Percentiles rank a stretch among this genome's conserved stretches.
Evolutionary conservation across 148 eudicot species (phyloP).

Genomic region (Fallopia convolvulus): DNA sequence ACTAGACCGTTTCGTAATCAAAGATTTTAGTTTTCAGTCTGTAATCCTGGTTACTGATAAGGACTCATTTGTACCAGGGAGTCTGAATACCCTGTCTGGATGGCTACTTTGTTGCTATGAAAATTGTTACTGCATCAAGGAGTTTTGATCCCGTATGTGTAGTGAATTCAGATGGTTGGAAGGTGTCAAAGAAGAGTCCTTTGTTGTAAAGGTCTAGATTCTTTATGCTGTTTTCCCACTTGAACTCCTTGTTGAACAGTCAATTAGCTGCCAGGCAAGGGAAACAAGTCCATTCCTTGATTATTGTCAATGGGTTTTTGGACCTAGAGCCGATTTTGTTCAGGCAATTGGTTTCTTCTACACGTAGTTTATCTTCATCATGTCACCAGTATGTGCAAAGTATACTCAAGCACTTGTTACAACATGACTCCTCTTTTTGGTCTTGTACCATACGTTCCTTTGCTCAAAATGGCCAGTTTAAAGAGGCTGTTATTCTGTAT

Average conservation of each 20-base stretch:
- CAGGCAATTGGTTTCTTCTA: conserved; percentile 25
- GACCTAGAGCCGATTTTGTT: conserved; percentile 35
- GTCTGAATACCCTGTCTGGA: background rate
- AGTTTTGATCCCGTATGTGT: background rate
- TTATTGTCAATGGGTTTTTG: conserved; percentile 31
- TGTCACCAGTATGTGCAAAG: conserved; percentile 25
- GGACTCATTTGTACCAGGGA: background rate
- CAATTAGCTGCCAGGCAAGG: conserved; percentile 37
- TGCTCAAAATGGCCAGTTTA: conserved; percentile 39
- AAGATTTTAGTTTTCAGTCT: background rate
- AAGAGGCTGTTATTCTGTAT: conserved; percentile 49
- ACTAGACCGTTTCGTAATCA: background rate
- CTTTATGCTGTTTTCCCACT: conserved; percentile 39
- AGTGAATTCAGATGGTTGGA: conserved; percentile 3
- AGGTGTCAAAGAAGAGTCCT: background rate
- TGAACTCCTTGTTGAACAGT: conserved; percentile 29
- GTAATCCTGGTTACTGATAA: background rate
- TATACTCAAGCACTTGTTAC: conserved; percentile 32
- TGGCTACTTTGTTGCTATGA: background rate
- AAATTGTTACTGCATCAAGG: background rate
- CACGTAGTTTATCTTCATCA: conserved; percentile 15
- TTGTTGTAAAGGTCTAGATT: background rate
- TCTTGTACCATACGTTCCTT: conserved; percentile 43
- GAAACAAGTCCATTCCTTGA: conserved; percentile 63
- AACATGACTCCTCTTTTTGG: conserved; percentile 40